These are phyloP conservation scores for Pleurotus ostreatus DNA, from an alignment of 768 basidiomycete genomes.

Conservation along the genomic window DNA sequence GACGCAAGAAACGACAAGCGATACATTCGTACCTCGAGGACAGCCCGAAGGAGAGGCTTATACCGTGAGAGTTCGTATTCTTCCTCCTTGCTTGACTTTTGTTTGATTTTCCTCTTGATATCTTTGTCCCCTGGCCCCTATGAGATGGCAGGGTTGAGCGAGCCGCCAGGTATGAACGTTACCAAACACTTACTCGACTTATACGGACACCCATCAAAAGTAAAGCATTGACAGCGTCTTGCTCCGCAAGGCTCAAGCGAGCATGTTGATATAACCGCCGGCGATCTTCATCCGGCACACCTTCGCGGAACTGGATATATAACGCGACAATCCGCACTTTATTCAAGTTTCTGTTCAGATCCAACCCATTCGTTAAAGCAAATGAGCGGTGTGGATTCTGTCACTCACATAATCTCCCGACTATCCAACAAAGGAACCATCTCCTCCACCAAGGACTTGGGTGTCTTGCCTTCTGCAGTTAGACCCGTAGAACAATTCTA, in stretches of 20 bases:
- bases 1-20: neutral
- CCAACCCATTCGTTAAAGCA: neutral
- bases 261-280: slow-evolving; percentile 95
- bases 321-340: slow-evolving; percentile 96
- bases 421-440: slow-evolving; percentile 97
- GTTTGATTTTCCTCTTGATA: slow-evolving; percentile 76
- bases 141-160: neutral
- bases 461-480: slow-evolving; percentile 90
- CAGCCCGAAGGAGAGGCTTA: slow-evolving; percentile 74
- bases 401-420: slow-evolving; percentile 48
- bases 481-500: slow-evolving; percentile 93
- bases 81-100: slow-evolving; percentile 72
- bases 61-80: slow-evolving; percentile 96
- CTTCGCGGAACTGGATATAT: slow-evolving; percentile 92
- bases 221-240: slow-evolving; percentile 90
- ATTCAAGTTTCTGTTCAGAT: slow-evolving; percentile 62
- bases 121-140: slow-evolving; percentile 77
- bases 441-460: slow-evolving; percentile 92
- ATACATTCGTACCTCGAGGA: slow-evolving; percentile 66
- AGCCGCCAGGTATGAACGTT: neutral
- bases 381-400: neutral
- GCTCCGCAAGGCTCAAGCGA: slow-evolving; percentile 78
- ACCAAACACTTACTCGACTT: slow-evolving; percentile 56
- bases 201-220: slow-evolving; percentile 80
- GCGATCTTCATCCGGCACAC: slow-evolving; percentile 97